A percentile compares a stretch with the other conserved stretches of the same genome.
These are phyloP conservation scores for Pouteria glomerata DNA, from an alignment of 148 eudicot genomes.

Conservation along the genomic window DNA sequence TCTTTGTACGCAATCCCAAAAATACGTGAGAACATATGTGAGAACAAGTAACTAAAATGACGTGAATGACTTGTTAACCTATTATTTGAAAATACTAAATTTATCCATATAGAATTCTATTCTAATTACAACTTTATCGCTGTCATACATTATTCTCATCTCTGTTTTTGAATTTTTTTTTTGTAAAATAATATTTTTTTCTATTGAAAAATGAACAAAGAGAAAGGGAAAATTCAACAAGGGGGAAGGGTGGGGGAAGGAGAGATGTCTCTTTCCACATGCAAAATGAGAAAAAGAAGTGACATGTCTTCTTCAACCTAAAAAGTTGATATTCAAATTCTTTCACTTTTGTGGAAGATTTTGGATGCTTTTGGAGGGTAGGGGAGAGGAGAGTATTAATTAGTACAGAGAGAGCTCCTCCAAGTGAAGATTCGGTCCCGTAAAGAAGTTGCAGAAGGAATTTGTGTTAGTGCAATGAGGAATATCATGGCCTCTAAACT, in stretches of 20 bases:
- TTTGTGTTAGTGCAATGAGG: constrained; percentile 39
- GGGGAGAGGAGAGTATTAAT: not conserved
- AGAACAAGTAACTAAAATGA: too few relatives aligned
- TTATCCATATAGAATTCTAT: too few relatives aligned
- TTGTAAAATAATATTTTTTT: too few relatives aligned
- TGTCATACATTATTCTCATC: too few relatives aligned
- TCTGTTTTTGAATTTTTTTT: too few relatives aligned
- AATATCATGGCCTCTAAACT: constrained; percentile 36
- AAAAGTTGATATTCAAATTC: constrained; percentile 54
- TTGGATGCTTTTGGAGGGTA: constrained; percentile 32
- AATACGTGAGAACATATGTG: too few relatives aligned
- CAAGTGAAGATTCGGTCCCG: constrained; percentile 42
- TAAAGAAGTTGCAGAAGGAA: constrained; percentile 58
- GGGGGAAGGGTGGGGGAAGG: not conserved
- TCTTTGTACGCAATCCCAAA: too few relatives aligned
- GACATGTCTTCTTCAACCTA: constrained; percentile 36
- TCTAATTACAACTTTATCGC: too few relatives aligned
- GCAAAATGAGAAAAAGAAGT: constrained; percentile 22
- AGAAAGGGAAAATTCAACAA: too few relatives aligned
- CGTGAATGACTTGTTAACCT: too few relatives aligned
- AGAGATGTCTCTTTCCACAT: constrained; percentile 36
- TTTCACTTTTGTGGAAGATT: constrained; percentile 48
- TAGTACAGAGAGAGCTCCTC: constrained; percentile 9
- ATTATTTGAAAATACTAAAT: too few relatives aligned
- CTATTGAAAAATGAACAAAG: not conserved